These are phyloP conservation scores for Isabelozyma heimii DNA, from an alignment of 805 yeast species.

Conservation along the genomic window DNA sequence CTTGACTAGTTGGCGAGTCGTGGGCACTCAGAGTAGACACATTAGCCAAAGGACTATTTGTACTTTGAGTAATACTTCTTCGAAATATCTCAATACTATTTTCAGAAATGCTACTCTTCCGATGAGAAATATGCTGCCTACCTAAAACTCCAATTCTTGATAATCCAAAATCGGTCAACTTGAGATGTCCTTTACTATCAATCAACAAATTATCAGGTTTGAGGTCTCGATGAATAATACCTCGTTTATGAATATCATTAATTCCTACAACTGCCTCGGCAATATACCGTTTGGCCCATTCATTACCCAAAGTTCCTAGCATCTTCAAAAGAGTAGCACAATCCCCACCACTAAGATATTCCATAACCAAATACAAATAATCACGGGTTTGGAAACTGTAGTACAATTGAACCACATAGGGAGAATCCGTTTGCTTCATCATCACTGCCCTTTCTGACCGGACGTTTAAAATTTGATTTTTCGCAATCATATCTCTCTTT, in stretches of 20 bases:
- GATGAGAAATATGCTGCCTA: slow-evolving; percentile 52
- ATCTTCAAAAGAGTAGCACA: slow-evolving; percentile 80
- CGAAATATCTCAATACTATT: slow-evolving; percentile 41
- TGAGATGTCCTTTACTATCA: slow-evolving; percentile 83
- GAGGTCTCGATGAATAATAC: slow-evolving; percentile 91
- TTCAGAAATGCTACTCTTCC: slow-evolving; percentile 43
- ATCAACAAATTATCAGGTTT: slow-evolving; percentile 93
- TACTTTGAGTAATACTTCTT: slow-evolving; percentile 14
- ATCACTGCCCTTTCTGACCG: slow-evolving; percentile 95
- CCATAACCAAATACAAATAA: slow-evolving; percentile 91
- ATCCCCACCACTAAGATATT: slow-evolving; percentile 94
- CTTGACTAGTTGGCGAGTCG: slow-evolving; percentile 19
- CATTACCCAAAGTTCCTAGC: slow-evolving; percentile 79
- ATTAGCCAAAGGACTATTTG: slow-evolving; percentile 22
- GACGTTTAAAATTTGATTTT: slow-evolving; percentile 93
- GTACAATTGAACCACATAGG: slow-evolving; percentile 86
- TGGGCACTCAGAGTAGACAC: slow-evolving; percentile 8
- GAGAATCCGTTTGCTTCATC: slow-evolving; percentile 94
- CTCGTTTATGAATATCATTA: slow-evolving; percentile 80
- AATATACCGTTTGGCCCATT: slow-evolving; percentile 81
- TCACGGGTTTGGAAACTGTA: slow-evolving; percentile 88
- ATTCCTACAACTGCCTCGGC: slow-evolving; percentile 92
- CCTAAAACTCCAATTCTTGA: slow-evolving; percentile 85
- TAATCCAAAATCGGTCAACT: slow-evolving; percentile 92
- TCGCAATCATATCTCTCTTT: slow-evolving; percentile 94